Evolutionary conservation across 768 basidiomycete species (phyloP).

Genomic region (Nidularia sp.): DNA sequence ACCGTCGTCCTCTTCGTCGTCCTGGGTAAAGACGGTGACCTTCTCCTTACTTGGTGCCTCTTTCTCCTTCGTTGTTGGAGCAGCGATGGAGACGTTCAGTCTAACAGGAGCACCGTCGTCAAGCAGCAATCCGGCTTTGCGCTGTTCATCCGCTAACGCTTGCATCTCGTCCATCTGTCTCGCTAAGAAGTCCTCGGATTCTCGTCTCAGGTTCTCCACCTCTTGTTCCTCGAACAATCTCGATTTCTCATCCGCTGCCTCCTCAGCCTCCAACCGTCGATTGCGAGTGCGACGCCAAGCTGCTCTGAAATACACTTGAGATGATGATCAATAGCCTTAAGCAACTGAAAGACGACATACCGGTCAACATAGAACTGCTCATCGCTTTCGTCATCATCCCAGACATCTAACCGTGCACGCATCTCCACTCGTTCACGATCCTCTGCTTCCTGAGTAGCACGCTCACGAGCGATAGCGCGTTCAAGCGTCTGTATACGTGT

Average conservation of each 20-base stretch:
- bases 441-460: slow-evolving; percentile 69
- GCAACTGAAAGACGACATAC: slow-evolving; percentile 26
- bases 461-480: slow-evolving; percentile 70
- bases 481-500: slow-evolving; percentile 75
- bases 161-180: slow-evolving; percentile 97
- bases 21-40: slow-evolving; percentile 67
- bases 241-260: slow-evolving; percentile 80
- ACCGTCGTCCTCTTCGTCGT: slow-evolving; percentile 86
- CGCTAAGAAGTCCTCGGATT: slow-evolving; percentile 92
- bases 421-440: slow-evolving; percentile 79
- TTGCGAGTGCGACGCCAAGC: slow-evolving; percentile 84
- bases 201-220: slow-evolving; percentile 78
- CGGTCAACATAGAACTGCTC: slow-evolving; percentile 92
- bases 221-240: slow-evolving; percentile 81
- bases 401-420: slow-evolving; percentile 76
- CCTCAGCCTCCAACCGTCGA: slow-evolving; percentile 70
- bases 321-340: not conserved
- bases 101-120: slow-evolving; percentile 92
- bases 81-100: slow-evolving; percentile 71
- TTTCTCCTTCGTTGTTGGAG: slow-evolving; percentile 40
- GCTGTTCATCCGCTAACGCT: slow-evolving; percentile 84
- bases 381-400: slow-evolving; percentile 92
- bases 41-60: slow-evolving; percentile 43
- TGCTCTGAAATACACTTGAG: slow-evolving; percentile 33
- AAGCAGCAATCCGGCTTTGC: slow-evolving; percentile 83